Evolutionary conservation across 805 yeast genomes (phyloP).

Genomic region (Teunomyces atbi): DNA sequence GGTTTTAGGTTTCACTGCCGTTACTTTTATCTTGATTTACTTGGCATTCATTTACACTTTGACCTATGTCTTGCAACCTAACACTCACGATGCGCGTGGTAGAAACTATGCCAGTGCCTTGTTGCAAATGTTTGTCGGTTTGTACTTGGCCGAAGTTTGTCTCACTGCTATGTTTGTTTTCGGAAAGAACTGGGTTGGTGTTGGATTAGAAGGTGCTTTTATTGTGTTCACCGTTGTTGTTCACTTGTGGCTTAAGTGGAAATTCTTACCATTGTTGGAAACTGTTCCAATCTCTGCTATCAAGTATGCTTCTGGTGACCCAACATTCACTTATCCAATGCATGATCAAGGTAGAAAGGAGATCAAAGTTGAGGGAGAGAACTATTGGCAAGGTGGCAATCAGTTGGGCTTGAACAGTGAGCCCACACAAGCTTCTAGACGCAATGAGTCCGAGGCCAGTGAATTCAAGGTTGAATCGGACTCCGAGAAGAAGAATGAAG

Average conservation of each 20-base stretch:
- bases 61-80: constrained; percentile 60
- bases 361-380: constrained; percentile 50
- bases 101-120: constrained; percentile 70
- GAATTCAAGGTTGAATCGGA: constrained; percentile 5
- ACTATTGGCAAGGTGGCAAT: constrained; percentile 46
- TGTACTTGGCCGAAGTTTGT: constrained; percentile 71
- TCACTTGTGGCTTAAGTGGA: constrained; percentile 58
- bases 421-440: constrained; percentile 11
- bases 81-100: constrained; percentile 63
- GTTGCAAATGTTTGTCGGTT: constrained; percentile 68
- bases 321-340: constrained; percentile 52
- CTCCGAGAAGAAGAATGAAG: constrained; percentile 8
- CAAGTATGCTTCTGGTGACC: constrained; percentile 45
- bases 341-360: constrained; percentile 65
- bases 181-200: constrained; percentile 77
- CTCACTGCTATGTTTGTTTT: constrained; percentile 70
- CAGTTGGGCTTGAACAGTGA: constrained; percentile 33
- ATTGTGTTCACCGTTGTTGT: constrained; percentile 55
- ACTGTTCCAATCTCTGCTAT: constrained; percentile 68
- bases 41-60: constrained; percentile 62
- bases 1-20: constrained; percentile 61
- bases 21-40: constrained; percentile 57
- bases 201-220: constrained; percentile 64
- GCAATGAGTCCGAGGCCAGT: constrained; percentile 2
- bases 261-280: constrained; percentile 63